Evolutionary conservation across 2,329 filamentous ascomycete genomes (phyloP).

Genomic region (Cryphonectria radicalis): DNA sequence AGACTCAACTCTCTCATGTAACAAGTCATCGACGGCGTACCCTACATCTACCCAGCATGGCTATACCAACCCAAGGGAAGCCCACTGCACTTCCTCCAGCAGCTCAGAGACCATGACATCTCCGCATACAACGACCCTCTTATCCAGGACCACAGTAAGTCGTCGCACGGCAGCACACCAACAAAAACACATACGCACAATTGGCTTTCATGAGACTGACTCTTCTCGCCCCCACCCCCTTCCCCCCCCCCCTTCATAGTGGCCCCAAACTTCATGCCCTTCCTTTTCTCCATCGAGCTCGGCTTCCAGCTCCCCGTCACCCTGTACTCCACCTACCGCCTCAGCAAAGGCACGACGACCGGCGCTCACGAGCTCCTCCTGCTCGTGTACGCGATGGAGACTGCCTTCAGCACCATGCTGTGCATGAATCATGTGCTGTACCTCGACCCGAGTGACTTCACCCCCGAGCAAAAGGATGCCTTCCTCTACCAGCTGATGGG

Average conservation of each 20-base stretch:
- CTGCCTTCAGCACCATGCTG: slow-evolving; percentile 54
- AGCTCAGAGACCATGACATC: slow-evolving; percentile 53
- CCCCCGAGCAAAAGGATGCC: slow-evolving; percentile 47
- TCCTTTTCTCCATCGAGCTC: slow-evolving; percentile 56
- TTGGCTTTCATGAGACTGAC: not conserved
- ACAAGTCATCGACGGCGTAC: slow-evolving; percentile 57
- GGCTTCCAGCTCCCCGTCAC: slow-evolving; percentile 55
- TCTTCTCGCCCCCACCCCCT: too few relatives aligned
- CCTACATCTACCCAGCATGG: slow-evolving; percentile 51
- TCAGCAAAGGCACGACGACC: slow-evolving; percentile 42
- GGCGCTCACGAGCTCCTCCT: slow-evolving; percentile 54
- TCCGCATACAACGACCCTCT: slow-evolving; percentile 57
- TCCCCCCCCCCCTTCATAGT: slow-evolving; percentile 22
- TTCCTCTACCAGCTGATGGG: slow-evolving; percentile 56
- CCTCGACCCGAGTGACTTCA: slow-evolving; percentile 53
- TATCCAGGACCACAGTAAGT: slow-evolving; percentile 41
- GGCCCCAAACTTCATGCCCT: slow-evolving; percentile 53
- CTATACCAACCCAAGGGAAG: slow-evolving; percentile 47
- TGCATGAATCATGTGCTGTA: slow-evolving; percentile 56
- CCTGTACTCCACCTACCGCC: slow-evolving; percentile 49
- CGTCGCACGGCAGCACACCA: not conserved
- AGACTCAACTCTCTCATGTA: not conserved
- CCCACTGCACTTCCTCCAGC: slow-evolving; percentile 53
- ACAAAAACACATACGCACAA: not conserved
- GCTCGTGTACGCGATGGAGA: slow-evolving; percentile 56